Conservation (phyloP, 331 rosid species). For the Malus hybrid region DNA sequence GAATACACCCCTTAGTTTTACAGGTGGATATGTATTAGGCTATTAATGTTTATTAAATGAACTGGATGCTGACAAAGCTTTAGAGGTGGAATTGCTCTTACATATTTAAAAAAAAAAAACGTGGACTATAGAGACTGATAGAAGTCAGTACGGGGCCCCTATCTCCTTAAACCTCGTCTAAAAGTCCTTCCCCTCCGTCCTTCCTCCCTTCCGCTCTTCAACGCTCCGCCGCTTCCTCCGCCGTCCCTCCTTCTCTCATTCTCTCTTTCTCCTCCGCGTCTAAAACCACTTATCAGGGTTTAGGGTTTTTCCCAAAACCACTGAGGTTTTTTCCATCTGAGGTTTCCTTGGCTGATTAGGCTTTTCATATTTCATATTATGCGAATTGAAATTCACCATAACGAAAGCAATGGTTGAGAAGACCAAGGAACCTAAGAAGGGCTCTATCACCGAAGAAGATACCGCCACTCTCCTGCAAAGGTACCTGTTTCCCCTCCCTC, state of each 20-base stretch:
- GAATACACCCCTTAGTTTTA: too few species aligned
- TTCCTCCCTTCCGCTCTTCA: not conserved
- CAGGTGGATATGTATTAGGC: too few species aligned
- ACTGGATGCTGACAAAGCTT: too few species aligned
- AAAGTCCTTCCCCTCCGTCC: not conserved
- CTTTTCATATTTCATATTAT: not conserved
- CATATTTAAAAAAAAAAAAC: too few species aligned
- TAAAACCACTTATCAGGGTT: constrained; percentile 16
- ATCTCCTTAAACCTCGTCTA: not conserved
- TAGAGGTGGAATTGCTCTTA: too few species aligned
- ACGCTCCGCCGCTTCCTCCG: not conserved
- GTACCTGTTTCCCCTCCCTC: constrained; percentile 1
- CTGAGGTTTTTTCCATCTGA: not conserved
- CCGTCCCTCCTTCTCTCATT: not conserved
- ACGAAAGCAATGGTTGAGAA: constrained; percentile 18
- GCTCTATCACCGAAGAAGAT: constrained; percentile 31
- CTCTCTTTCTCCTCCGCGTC: not conserved
- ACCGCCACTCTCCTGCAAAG: constrained; percentile 26
- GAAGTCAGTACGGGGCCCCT: not conserved
- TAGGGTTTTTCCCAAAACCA: constrained; percentile 19
- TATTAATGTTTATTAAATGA: too few species aligned
- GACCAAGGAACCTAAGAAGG: constrained; percentile 17
- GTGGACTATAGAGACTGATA: too few species aligned
- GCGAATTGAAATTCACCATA: not conserved
- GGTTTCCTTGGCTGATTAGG: not conserved